These are phyloP conservation scores for Didymellaceae sp. DNA, from an alignment of 2,329 filamentous ascomycete species.

Conservation along the genomic window DNA sequence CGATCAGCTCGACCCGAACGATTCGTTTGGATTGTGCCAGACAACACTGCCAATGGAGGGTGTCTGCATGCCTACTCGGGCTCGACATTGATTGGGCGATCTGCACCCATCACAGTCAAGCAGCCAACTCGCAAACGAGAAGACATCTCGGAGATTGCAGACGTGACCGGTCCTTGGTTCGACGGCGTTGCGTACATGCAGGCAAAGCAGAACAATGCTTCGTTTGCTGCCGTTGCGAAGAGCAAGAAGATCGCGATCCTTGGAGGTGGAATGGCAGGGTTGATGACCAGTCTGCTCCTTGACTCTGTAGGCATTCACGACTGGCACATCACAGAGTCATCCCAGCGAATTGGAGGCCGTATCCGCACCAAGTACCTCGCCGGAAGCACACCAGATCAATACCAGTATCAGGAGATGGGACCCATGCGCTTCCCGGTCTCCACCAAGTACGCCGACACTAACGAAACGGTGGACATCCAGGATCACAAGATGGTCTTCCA, in stretches of 20 bases:
- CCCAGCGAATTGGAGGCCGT: slow-evolving; percentile 66
- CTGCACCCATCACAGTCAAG: slow-evolving; percentile 48
- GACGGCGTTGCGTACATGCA: slow-evolving; percentile 67
- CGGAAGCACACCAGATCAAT: slow-evolving; percentile 64
- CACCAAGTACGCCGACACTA: slow-evolving; percentile 57
- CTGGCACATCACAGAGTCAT: slow-evolving; percentile 67
- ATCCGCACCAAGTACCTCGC: slow-evolving; percentile 69
- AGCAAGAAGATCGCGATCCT: slow-evolving; percentile 67
- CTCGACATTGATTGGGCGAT: slow-evolving; percentile 50
- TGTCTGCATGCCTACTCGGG: slow-evolving; percentile 56
- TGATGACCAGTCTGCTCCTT: slow-evolving; percentile 62
- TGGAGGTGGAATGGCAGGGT: slow-evolving; percentile 69
- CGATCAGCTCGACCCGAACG: slow-evolving; percentile 51
- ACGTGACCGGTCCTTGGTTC: slow-evolving; percentile 68
- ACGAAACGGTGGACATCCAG: slow-evolving; percentile 64
- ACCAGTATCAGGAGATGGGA: slow-evolving; percentile 72
- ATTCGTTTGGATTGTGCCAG: slow-evolving; percentile 57
- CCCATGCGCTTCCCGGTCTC: slow-evolving; percentile 69
- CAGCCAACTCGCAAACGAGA: slow-evolving; percentile 47
- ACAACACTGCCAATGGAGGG: slow-evolving; percentile 47
- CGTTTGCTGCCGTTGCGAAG: slow-evolving; percentile 63
- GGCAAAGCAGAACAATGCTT: slow-evolving; percentile 59
- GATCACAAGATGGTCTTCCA: slow-evolving; percentile 72
- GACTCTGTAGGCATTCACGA: slow-evolving; percentile 65
- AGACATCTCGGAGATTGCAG: slow-evolving; percentile 57